Evolutionary conservation across 2,329 filamentous ascomycete genomes (phyloP), one percentile per base, ranked within the genome.

Genomic region (Cordyceps cateniannulata): DNA sequence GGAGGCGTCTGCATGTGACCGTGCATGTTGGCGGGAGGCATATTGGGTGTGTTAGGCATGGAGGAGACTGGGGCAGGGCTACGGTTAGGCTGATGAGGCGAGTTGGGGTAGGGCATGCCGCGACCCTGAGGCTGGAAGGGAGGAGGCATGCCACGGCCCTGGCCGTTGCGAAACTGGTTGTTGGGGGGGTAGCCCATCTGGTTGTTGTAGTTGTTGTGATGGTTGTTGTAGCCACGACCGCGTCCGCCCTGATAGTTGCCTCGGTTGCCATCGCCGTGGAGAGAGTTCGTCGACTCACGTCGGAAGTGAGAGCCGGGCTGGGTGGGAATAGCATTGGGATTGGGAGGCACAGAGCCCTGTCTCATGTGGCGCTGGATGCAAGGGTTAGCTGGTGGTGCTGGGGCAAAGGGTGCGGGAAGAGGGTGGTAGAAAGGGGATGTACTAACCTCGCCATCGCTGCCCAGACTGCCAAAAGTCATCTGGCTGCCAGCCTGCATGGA

Each of bases 261-360:
- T 67, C 84, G 83, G 66, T 80, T 68, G 63, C 70, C 71, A 27
- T 76, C 74, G 51, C 72, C 69, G 63, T 93, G 89, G 65, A 86
- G 82, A 24, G 91, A 96, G 70, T 95, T 91, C 42, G 88, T 88
- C 32, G 93, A 97, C 72, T 93, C 89, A 67, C 91, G 88, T 69
- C 93, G 89, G 68, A 91, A 84, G 75, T 98, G 93, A 65, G 77
- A 70, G 49, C 83, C 84, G n/a, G 85, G 81, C 69, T 89, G 88
- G 59, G 84, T 77, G 63, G 81, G 83, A 67, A 86, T 79, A 63
- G 82, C 79, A 65, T 83, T 79, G 63, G 83, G 82, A 66, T 83
- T 83, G 66, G 87, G 84, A 63, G 85, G 81, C 66, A 85, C 79
- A 52, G 85, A 85, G 64, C 82, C 78, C 59, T 87, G 84, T 78